These are phyloP conservation scores for Trichosanthes cucumerina DNA, from an alignment of 306 rosid species.

Conservation along the genomic window DNA sequence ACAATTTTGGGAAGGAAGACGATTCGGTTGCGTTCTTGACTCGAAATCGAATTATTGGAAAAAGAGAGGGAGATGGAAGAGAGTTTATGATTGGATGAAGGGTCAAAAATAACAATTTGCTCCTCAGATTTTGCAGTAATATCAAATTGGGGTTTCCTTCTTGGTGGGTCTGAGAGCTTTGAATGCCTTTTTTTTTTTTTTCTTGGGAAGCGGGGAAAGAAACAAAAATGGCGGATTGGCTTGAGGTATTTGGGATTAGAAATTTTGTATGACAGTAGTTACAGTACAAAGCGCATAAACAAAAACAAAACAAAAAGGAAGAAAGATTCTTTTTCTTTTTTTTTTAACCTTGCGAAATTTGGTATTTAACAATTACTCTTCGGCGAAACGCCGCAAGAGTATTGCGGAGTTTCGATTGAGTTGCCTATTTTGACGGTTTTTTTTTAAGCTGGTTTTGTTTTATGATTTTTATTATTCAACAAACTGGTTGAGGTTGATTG, in stretches of 20 bases:
- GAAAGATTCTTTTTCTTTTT: background rate
- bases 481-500: no score
- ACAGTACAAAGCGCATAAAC: background rate
- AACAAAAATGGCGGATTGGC: background rate
- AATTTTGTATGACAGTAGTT: background rate
- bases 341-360: background rate
- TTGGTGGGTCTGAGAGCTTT: background rate
- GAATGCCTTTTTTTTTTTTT: background rate
- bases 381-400: background rate
- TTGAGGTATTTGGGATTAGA: background rate
- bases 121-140: background rate
- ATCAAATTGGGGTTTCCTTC: slow-evolving; percentile 5
- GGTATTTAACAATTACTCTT: background rate
- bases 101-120: background rate
- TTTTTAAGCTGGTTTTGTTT: background rate
- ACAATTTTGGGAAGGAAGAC: background rate
- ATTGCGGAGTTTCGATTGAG: background rate
- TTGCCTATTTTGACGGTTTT: background rate
- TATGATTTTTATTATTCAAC: background rate
- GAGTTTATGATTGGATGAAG: background rate
- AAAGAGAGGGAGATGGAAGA: background rate
- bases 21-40: background rate
- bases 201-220: background rate
- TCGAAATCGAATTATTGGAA: background rate
- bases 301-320: background rate